Evolutionary conservation across 495 filamentous ascomycete genomes (phyloP).

Genomic region (Daldinia decipiens): DNA sequence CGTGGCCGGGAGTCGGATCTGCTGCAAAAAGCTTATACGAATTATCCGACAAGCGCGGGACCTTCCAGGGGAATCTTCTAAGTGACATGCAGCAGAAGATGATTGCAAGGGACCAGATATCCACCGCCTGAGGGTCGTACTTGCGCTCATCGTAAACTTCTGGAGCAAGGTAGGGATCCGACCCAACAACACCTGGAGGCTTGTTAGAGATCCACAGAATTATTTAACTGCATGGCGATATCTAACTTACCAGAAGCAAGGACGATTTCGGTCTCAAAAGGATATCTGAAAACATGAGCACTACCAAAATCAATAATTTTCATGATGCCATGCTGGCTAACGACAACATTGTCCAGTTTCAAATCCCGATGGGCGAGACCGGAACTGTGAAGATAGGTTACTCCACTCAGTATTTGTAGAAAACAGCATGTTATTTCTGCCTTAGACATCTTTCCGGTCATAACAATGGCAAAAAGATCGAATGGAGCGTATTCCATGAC

Average conservation of each 20-base stretch:
- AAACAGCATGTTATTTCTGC: constrained; percentile 92
- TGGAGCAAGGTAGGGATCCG: constrained; percentile 95
- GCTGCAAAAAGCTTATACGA: constrained; percentile 93
- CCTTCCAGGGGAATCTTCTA: constrained; percentile 96
- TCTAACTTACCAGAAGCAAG: constrained; percentile 78
- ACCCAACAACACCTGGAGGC: constrained; percentile 89
- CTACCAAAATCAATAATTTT: constrained; percentile 99
- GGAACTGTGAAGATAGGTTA: constrained; percentile 98
- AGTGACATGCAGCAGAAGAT: constrained; percentile 99
- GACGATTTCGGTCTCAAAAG: constrained; percentile 93
- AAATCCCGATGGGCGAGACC: constrained; percentile 95
- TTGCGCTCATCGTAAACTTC: constrained; percentile 95
- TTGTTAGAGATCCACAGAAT: constrained; percentile 27
- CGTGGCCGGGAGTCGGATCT: constrained; percentile 68
- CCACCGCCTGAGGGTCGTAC: constrained; percentile 92
- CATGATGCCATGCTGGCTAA: constrained; percentile 98
- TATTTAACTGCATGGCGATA: neutral
- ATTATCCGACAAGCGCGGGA: constrained; percentile 89
- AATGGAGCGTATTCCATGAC: constrained; percentile 99
- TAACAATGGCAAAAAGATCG: constrained; percentile 97
- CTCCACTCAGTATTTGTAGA: constrained; percentile 92
- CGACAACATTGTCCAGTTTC: constrained; percentile 98
- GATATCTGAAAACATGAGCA: constrained; percentile 95
- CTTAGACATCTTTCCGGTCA: constrained; percentile 97
- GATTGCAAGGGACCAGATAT: constrained; percentile 98